Conservation (phyloP, 2,329 filamentous ascomycete genomes). For the Xylariaceae sp. region DNA sequence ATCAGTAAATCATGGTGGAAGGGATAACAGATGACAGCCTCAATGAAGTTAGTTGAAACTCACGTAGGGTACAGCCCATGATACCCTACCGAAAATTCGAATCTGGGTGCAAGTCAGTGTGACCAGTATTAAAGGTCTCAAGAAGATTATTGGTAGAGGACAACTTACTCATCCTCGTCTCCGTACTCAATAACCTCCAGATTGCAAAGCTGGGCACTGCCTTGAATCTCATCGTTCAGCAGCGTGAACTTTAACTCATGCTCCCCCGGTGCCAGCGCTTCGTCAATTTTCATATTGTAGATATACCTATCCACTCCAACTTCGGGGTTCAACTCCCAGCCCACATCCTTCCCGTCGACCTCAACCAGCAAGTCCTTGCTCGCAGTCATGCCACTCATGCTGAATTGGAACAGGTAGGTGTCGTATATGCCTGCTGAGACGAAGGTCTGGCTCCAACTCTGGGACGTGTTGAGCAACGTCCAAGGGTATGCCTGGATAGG, state of each 20-base stretch:
- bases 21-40: background rate
- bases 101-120: constrained; percentile 16
- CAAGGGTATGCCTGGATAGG: constrained; percentile 33
- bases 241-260: constrained; percentile 28
- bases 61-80: constrained; percentile 30
- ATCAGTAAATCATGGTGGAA: too few species aligned
- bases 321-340: constrained; percentile 28
- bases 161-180: constrained; percentile 21
- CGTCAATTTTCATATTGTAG: constrained; percentile 29
- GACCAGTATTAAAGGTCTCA: background rate
- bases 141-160: background rate
- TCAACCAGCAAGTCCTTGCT: constrained; percentile 28
- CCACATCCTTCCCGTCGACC: constrained; percentile 29
- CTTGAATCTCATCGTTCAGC: constrained; percentile 26
- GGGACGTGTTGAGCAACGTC: constrained; percentile 29
- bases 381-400: constrained; percentile 28
- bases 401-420: constrained; percentile 29
- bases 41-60: constrained; percentile 6
- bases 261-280: constrained; percentile 22
- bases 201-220: constrained; percentile 31
- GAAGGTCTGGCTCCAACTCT: constrained; percentile 27
- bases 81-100: constrained; percentile 22
- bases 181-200: constrained; percentile 31
- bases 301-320: constrained; percentile 31
- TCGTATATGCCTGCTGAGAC: constrained; percentile 29